These are phyloP conservation scores for Laguncularia racemosa DNA, from an alignment of 345 rosid genomes.

Conservation along the genomic window DNA sequence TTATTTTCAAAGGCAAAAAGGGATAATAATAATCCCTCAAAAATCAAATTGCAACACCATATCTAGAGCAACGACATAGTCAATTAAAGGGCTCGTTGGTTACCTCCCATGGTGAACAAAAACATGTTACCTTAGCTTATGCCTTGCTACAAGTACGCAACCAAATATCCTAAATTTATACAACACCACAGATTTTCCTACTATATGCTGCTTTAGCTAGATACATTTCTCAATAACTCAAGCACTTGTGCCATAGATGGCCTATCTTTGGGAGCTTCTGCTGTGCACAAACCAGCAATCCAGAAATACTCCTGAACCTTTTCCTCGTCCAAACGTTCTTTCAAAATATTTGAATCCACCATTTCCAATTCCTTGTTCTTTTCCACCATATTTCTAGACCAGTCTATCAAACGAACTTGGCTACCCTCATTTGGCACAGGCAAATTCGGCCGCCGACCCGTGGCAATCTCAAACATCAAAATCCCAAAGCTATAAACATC, in stretches of 20 bases:
- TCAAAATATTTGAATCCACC: constrained; percentile 23
- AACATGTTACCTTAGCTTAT: too few species aligned
- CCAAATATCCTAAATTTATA: too few species aligned
- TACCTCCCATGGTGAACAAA: too few species aligned
- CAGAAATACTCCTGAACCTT: constrained; percentile 43
- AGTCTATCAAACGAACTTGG: constrained; percentile 46
- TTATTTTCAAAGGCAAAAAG: too few species aligned
- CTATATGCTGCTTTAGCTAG: too few species aligned
- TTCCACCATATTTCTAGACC: constrained; percentile 41
- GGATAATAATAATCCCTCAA: too few species aligned
- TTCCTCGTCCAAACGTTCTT: constrained; percentile 17
- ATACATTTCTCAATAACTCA: background rate
- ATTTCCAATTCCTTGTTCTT: constrained; percentile 39
- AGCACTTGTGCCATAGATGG: constrained; percentile 4
- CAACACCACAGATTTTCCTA: too few species aligned
- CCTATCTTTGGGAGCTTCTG: constrained; percentile 22
- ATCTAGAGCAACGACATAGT: too few species aligned
- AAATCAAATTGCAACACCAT: too few species aligned
- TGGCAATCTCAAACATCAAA: constrained; percentile 66
- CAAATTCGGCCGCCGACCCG: constrained; percentile 59
- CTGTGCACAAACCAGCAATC: constrained; percentile 52
- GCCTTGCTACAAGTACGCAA: too few species aligned
- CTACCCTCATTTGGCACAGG: constrained; percentile 22
- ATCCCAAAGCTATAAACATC: constrained; percentile 85
- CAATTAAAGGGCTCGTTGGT: too few species aligned